These are phyloP conservation scores for Paecilomyces sp. DNA, from an alignment of 2,329 filamentous ascomycete genomes.

Conservation along the genomic window DNA sequence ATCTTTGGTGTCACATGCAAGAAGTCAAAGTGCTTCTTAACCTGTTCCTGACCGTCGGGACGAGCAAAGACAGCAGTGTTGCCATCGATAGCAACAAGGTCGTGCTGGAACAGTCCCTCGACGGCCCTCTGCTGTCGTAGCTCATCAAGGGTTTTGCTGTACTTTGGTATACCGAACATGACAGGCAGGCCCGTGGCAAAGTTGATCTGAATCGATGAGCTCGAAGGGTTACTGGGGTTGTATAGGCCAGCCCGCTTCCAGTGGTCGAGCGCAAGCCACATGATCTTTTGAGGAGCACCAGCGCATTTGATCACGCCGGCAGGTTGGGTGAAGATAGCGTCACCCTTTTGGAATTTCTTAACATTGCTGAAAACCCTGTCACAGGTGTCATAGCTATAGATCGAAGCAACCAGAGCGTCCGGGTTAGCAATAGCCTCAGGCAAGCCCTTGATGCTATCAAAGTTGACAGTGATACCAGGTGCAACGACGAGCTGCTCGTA, in stretches of 20 bases:
- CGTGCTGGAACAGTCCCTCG: conserved; percentile 53
- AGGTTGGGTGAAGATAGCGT: conserved; percentile 55
- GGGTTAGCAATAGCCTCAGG: conserved; percentile 48
- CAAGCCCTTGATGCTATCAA: conserved; percentile 48
- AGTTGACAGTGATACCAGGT: conserved; percentile 50
- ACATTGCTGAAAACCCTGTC: conserved; percentile 48
- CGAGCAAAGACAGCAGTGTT: conserved; percentile 46
- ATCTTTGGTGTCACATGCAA: conserved; percentile 55
- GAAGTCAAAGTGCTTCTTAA: conserved; percentile 47
- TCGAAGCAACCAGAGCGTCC: conserved; percentile 46
- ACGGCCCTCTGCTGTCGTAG: conserved; percentile 49
- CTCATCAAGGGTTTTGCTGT: conserved; percentile 47
- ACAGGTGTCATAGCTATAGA: conserved; percentile 51
- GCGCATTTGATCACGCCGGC: conserved; percentile 54
- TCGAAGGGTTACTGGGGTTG: conserved; percentile 28
- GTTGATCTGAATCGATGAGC: conserved; percentile 44
- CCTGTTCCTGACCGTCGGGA: conserved; percentile 36
- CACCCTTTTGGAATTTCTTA: conserved; percentile 42
- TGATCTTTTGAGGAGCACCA: conserved; percentile 54
- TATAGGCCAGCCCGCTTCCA: conserved; percentile 52
- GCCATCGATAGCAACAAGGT: conserved; percentile 48
- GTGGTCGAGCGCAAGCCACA: conserved; percentile 56
- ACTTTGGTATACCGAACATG: conserved; percentile 58
- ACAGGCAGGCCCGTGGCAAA: conserved; percentile 50
- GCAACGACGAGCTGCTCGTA: conserved; percentile 61